Evolutionary conservation across 768 basidiomycete genomes (phyloP).

Genomic region (Antrodiella citrinella): DNA sequence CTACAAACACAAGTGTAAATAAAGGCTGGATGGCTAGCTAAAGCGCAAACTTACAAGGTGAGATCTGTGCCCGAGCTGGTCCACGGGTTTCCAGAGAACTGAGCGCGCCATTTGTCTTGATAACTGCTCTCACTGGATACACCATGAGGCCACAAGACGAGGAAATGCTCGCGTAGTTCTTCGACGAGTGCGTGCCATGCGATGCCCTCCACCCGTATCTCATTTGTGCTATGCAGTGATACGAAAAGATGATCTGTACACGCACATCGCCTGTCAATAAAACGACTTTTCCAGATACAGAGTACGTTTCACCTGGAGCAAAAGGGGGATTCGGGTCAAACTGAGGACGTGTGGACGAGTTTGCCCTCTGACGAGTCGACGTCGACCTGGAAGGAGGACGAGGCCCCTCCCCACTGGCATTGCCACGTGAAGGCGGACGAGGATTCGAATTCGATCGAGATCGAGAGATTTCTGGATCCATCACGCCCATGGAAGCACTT

Average conservation of each 20-base stretch:
- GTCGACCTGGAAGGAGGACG: background rate
- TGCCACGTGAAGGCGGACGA: slow-evolving; percentile 1
- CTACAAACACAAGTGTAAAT: slow-evolving; percentile 23
- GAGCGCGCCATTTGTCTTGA: slow-evolving; percentile 50
- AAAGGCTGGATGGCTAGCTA: background rate
- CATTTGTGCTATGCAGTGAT: slow-evolving; percentile 56
- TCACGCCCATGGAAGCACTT: slow-evolving; percentile 7
- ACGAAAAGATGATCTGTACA: slow-evolving; percentile 63
- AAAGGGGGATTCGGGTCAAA: slow-evolving; percentile 25
- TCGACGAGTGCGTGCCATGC: slow-evolving; percentile 46
- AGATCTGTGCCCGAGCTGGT: slow-evolving; percentile 45
- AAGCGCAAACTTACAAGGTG: background rate
- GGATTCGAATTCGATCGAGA: slow-evolving; percentile 9
- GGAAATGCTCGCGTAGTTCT: slow-evolving; percentile 48
- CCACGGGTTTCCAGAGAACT: slow-evolving; percentile 65
- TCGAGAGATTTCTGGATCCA: slow-evolving; percentile 6
- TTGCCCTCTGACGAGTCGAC: slow-evolving; percentile 10
- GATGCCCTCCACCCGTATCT: slow-evolving; percentile 42
- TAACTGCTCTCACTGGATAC: slow-evolving; percentile 37
- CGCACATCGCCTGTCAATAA: slow-evolving; percentile 4
- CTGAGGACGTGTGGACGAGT: slow-evolving; percentile 17
- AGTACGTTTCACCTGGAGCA: slow-evolving; percentile 21
- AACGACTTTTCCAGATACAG: background rate
- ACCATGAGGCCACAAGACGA: slow-evolving; percentile 65
- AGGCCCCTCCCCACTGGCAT: background rate